A percentile compares a stretch with the other conserved stretches of the same genome.
Conservation (phyloP, 2,329 filamentous ascomycete genomes). For the Ramularia collo-cygni region DNA sequence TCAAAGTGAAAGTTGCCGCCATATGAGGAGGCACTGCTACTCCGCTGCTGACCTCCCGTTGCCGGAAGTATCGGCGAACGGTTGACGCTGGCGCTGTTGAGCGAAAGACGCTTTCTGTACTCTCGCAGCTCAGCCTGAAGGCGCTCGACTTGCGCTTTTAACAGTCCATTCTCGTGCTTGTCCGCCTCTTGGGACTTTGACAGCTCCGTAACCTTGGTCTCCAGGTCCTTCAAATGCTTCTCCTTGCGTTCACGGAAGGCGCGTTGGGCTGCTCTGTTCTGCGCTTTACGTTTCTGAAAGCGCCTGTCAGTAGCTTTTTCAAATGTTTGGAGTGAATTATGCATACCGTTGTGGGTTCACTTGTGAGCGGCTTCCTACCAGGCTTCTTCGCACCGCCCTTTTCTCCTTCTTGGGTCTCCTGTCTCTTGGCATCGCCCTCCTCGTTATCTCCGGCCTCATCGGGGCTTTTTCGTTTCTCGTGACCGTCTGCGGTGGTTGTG, state of each 20-base stretch:
- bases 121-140: constrained; percentile 78
- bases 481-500: constrained; percentile 42
- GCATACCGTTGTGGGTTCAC: constrained; percentile 85
- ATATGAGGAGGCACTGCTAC: constrained; percentile 28
- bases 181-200: constrained; percentile 78
- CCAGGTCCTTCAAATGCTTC: constrained; percentile 78
- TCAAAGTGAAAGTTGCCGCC: constrained; percentile 79
- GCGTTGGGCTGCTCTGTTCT: constrained; percentile 86
- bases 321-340: not conserved
- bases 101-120: constrained; percentile 78
- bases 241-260: constrained; percentile 94
- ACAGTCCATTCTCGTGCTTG: constrained; percentile 75
- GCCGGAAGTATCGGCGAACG: constrained; percentile 42
- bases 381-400: constrained; percentile 84
- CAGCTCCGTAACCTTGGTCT: constrained; percentile 59
- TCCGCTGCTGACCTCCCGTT: constrained; percentile 20
- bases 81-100: constrained; percentile 45
- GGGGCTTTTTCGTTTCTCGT: constrained; percentile 66
- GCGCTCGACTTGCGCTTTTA: constrained; percentile 82
- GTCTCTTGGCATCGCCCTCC: constrained; percentile 63
- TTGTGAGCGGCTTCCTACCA: constrained; percentile 89
- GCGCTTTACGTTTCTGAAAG: constrained; percentile 81
- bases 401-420: constrained; percentile 73
- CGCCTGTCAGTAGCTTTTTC: constrained; percentile 1
- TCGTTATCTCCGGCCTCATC: constrained; percentile 58